Conservation (phyloP, 1,139 yeast genomes). For the Taiozyma sp. region DNA sequence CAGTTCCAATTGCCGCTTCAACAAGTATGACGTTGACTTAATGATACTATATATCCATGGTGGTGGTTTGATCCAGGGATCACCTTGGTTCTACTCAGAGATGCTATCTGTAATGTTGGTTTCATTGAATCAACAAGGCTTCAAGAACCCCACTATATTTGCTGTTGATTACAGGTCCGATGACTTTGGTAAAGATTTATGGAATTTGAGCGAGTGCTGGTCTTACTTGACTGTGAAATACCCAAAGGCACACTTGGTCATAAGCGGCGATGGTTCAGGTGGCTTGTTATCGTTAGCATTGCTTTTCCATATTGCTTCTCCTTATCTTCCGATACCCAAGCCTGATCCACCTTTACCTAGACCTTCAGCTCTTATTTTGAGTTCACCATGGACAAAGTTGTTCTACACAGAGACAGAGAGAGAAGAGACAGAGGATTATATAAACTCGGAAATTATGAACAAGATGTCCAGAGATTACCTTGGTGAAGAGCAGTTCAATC, state of each 20-base stretch:
- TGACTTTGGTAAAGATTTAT: constrained; percentile 25
- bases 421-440: background rate
- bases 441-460: background rate
- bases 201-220: constrained; percentile 28
- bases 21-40: constrained; percentile 17
- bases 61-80: constrained; percentile 27
- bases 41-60: constrained; percentile 34
- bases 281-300: constrained; percentile 34
- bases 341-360: constrained; percentile 4
- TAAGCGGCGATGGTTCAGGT: constrained; percentile 40
- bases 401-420: constrained; percentile 10
- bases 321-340: constrained; percentile 13
- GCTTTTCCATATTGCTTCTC: constrained; percentile 29
- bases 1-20: background rate
- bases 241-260: constrained; percentile 25
- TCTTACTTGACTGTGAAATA: constrained; percentile 18
- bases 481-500: constrained; percentile 13
- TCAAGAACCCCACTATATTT: constrained; percentile 37
- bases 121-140: constrained; percentile 36
- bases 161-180: constrained; percentile 28
- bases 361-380: constrained; percentile 33
- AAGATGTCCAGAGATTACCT: constrained; percentile 19
- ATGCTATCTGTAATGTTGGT: constrained; percentile 32
- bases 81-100: constrained; percentile 35
- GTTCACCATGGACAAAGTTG: constrained; percentile 32